A percentile compares a stretch with the other conserved stretches of the same genome.
Conservation (phyloP, 1,284 basidiomycete species). For the Taiwanofungus camphoratus region DNA sequence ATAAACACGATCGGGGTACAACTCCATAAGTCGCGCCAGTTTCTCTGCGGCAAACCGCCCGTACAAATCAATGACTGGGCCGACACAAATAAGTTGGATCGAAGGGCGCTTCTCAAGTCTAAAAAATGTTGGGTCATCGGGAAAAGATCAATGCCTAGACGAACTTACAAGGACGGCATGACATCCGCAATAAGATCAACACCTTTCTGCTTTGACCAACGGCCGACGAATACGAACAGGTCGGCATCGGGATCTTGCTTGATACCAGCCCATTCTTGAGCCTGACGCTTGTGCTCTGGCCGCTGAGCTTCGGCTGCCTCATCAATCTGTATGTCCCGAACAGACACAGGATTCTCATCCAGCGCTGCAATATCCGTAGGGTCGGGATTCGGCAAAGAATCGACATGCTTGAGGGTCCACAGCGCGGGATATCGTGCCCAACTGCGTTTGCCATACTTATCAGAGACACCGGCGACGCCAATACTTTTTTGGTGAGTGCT, state of each 20-base stretch:
- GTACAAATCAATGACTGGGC: slow-evolving; percentile 91
- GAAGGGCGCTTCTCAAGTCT: slow-evolving; percentile 81
- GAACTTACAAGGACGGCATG: slow-evolving; percentile 75
- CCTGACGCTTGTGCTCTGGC: slow-evolving; percentile 84
- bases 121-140: neutral
- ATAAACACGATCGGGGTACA: slow-evolving; percentile 88
- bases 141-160: neutral
- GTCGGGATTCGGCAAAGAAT: slow-evolving; percentile 89
- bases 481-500: slow-evolving; percentile 87
- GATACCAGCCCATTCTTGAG: slow-evolving; percentile 91
- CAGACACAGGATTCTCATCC: slow-evolving; percentile 69
- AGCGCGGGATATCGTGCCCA: slow-evolving; percentile 94
- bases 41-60: slow-evolving; percentile 93
- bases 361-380: slow-evolving; percentile 90
- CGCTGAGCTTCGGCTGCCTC: slow-evolving; percentile 79
- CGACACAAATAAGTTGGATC: slow-evolving; percentile 84
- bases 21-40: slow-evolving; percentile 85
- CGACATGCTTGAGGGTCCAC: slow-evolving; percentile 92
- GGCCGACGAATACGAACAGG: slow-evolving; percentile 90
- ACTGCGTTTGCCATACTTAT: slow-evolving; percentile 92
- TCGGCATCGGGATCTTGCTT: slow-evolving; percentile 86
- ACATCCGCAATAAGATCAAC: slow-evolving; percentile 93
- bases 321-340: slow-evolving; percentile 76
- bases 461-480: slow-evolving; percentile 91
- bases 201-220: slow-evolving; percentile 96